Evolutionary conservation across 345 rosid species (phyloP).

Genomic region (Pistacia atlantica): DNA sequence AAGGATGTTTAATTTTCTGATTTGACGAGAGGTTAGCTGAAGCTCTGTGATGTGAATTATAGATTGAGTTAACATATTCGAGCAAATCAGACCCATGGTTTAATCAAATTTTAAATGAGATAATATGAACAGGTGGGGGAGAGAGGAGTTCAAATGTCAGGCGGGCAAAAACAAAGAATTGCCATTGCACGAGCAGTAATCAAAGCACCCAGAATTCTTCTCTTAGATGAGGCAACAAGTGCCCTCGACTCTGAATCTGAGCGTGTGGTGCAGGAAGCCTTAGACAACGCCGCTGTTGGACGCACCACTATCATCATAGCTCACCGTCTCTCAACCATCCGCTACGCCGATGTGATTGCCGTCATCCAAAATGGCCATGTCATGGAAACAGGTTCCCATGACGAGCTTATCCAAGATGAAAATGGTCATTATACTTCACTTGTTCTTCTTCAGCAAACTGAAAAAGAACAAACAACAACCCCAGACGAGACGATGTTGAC

Average conservation of each 20-base stretch:
- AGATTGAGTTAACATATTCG: no score
- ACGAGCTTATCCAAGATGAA: constrained; percentile 44
- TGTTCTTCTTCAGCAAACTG: constrained; percentile 51
- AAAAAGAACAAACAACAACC: constrained; percentile 24
- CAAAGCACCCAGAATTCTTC: constrained; percentile 63
- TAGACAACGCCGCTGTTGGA: constrained; percentile 58
- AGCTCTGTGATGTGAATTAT: no score
- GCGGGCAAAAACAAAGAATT: constrained; percentile 79
- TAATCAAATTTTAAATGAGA: no score
- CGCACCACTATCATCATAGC: constrained; percentile 70
- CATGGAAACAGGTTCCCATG: constrained; percentile 59
- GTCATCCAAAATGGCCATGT: constrained; percentile 50
- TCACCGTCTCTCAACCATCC: constrained; percentile 77
- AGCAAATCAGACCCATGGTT: no score
- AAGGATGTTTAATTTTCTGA: no score
- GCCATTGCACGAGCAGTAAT: constrained; percentile 79
- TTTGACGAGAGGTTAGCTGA: no score
- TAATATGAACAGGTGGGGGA: constrained; percentile 58
- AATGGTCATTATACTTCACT: constrained; percentile 52
- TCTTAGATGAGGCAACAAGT: constrained; percentile 79
- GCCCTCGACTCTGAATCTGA: constrained; percentile 76
- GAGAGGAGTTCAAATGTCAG: constrained; percentile 75
- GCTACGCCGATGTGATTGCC: constrained; percentile 54
- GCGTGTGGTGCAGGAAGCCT: constrained; percentile 61
- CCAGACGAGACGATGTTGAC: not conserved